Evolutionary conservation across 805 yeast genomes (phyloP).

Genomic region (Brettanomyces naardenensis): DNA sequence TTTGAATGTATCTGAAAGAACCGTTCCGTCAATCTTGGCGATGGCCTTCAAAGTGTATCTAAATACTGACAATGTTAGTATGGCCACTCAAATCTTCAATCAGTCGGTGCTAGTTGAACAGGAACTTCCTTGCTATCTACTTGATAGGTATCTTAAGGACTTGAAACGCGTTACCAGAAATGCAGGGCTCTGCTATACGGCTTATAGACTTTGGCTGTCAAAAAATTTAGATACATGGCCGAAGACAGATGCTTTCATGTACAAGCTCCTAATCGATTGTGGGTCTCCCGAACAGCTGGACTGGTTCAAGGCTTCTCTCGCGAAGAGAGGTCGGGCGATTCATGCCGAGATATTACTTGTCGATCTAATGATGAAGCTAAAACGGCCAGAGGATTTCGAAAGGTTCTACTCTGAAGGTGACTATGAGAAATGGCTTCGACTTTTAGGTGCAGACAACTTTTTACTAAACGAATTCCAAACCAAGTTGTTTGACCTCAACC

Average conservation of each 20-base stretch:
- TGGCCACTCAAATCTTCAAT: conserved; percentile 23
- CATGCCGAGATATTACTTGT: conserved; percentile 13
- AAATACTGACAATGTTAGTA: conserved; percentile 17
- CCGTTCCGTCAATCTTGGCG: conserved; percentile 12
- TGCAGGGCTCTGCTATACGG: conserved; percentile 15
- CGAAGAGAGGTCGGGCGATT: conserved; percentile 7
- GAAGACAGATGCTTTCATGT: conserved; percentile 18
- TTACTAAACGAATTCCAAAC: conserved; percentile 6
- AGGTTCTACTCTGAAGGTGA: conserved; percentile 6
- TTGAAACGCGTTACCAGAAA: conserved; percentile 15
- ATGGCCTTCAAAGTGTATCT: conserved; percentile 20
- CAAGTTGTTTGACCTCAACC: conserved; percentile 14
- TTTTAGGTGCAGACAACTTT: conserved; percentile 1
- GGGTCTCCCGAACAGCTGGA: conserved; percentile 16
- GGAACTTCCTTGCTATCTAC: conserved; percentile 10
- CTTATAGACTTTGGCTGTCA: conserved; percentile 22
- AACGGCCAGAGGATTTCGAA: conserved; percentile 7
- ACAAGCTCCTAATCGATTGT: conserved; percentile 11
- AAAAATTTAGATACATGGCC: conserved; percentile 10
- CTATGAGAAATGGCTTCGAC: conserved; percentile 9
- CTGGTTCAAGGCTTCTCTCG: conserved; percentile 14
- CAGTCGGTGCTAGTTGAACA: conserved; percentile 19
- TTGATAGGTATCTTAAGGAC: conserved; percentile 16
- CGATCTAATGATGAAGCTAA: conserved; percentile 8
- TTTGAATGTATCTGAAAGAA: conserved; percentile 7